phyloP scores from a whole-genome alignment of 352 stramenopile species.

The Phytophthora idaei region DNA sequence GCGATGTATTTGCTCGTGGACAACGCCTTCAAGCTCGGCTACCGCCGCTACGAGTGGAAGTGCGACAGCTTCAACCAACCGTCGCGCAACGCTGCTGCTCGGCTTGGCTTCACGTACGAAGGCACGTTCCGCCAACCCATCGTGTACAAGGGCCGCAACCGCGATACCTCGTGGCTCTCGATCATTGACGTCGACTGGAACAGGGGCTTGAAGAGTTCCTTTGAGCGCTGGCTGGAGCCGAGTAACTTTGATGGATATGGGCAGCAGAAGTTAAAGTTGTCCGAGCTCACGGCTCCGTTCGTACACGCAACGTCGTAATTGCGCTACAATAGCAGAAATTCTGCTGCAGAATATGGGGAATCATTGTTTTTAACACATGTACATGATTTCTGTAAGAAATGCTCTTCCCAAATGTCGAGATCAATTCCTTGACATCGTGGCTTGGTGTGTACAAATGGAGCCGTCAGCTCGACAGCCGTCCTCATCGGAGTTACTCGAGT shows the following conservation, averaged over 20 bases:
- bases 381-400: no score
- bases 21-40: slow-evolving; percentile 31
- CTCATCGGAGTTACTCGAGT: slow-evolving; percentile 19
- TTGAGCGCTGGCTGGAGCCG: slow-evolving; percentile 16
- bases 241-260: no score
- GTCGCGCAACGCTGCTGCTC: slow-evolving; percentile 14
- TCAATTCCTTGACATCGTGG: slow-evolving; percentile 2
- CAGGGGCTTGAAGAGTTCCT: slow-evolving; percentile 11
- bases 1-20: slow-evolving; percentile 17
- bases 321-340: no score
- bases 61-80: slow-evolving; percentile 13
- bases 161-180: slow-evolving; percentile 31
- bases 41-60: slow-evolving; percentile 20
- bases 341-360: no score
- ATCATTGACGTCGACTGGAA: slow-evolving; percentile 29
- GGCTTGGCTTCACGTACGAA: slow-evolving; percentile 31
- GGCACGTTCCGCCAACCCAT: slow-evolving; percentile 12
- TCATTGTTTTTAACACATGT: no score
- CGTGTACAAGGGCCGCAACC: slow-evolving; percentile 20
- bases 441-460: slow-evolving; percentile 16
- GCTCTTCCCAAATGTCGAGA: no score
- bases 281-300: no score
- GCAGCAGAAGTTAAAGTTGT: no score
- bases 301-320: no score
- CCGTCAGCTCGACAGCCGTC: slow-evolving; percentile 21